These are phyloP conservation scores for Cordyceps fumosorosea DNA, from an alignment of 2,329 filamentous ascomycete species.

Conservation along the genomic window DNA sequence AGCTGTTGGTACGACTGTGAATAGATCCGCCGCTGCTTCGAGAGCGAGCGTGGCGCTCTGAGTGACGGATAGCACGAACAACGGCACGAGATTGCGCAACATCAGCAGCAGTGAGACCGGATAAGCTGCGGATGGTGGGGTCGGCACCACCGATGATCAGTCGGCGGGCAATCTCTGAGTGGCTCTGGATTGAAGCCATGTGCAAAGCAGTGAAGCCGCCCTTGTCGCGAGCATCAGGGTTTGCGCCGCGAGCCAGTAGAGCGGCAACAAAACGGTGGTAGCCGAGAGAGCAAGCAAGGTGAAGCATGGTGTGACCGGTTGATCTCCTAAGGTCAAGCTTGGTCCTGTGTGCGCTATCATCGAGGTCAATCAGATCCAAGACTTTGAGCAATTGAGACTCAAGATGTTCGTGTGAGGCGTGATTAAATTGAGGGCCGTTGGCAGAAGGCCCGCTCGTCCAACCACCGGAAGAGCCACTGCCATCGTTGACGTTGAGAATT, in stretches of 20 bases:
- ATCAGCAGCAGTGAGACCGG: slow-evolving; percentile 65
- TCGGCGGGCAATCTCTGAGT: slow-evolving; percentile 68
- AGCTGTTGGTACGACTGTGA: slow-evolving; percentile 58
- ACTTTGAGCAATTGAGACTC: slow-evolving; percentile 65
- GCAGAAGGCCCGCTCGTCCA: slow-evolving; percentile 41
- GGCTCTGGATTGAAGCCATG: slow-evolving; percentile 69
- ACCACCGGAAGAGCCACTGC: slow-evolving; percentile 26
- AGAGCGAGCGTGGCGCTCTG: slow-evolving; percentile 57
- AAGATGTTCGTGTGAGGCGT: slow-evolving; percentile 43
- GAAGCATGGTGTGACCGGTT: slow-evolving; percentile 74
- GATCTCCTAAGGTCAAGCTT: slow-evolving; percentile 58
- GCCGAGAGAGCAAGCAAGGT: slow-evolving; percentile 69
- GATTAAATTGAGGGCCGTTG: slow-evolving; percentile 38
- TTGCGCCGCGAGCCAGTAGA: slow-evolving; percentile 70
- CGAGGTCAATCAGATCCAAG: slow-evolving; percentile 72
- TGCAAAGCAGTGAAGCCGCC: slow-evolving; percentile 79
- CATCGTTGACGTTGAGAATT: slow-evolving; percentile 48
- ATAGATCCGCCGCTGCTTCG: slow-evolving; percentile 61
- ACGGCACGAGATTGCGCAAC: slow-evolving; percentile 61
- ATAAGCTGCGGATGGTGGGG: slow-evolving; percentile 60
- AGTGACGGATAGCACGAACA: slow-evolving; percentile 54
- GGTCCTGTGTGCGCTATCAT: slow-evolving; percentile 62
- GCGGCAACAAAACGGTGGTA: slow-evolving; percentile 70
- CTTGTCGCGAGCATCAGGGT: slow-evolving; percentile 66
- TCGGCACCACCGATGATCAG: slow-evolving; percentile 69